Percentiles rank a stretch among this genome's conserved stretches.
Evolutionary conservation across 805 yeast species (phyloP).

Genomic region (Teunomyces aglyptinius): DNA sequence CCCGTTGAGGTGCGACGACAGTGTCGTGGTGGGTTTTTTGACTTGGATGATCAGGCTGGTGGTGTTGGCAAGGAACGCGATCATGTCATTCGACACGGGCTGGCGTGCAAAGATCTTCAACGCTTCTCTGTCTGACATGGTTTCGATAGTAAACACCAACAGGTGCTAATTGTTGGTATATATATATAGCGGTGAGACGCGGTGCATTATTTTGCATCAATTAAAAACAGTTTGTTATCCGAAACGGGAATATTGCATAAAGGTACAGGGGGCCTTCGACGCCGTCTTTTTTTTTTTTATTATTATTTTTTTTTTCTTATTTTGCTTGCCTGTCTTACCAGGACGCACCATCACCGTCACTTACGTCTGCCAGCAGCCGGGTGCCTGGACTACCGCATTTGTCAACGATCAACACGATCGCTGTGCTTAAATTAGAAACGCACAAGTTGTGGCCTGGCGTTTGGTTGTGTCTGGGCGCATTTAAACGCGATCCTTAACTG

Average conservation of each 20-base stretch:
- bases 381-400: too few species aligned
- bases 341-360: neutral
- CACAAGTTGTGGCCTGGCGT: too few species aligned
- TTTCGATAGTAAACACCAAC: neutral
- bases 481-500: neutral
- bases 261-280: conserved; percentile 1
- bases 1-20: conserved; percentile 18
- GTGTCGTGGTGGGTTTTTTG: conserved; percentile 15
- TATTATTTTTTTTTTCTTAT: too few species aligned
- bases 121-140: conserved; percentile 42
- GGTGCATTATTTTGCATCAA: conserved; percentile 3
- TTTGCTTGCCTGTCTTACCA: neutral
- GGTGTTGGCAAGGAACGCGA: conserved; percentile 54
- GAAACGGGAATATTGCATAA: conserved; percentile 2
- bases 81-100: conserved; percentile 58
- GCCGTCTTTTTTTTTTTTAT: neutral
- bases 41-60: conserved; percentile 57
- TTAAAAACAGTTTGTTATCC: neutral
- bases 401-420: too few species aligned
- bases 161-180: neutral
- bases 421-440: too few species aligned
- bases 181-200: conserved; percentile 1
- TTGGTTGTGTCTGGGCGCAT: too few species aligned
- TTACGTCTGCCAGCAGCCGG: too few species aligned
- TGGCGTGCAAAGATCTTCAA: conserved; percentile 52